Evolutionary conservation across 768 basidiomycete genomes (phyloP), one percentile per base, ranked within the genome.

Genomic region (Amanita pallidorosea): DNA sequence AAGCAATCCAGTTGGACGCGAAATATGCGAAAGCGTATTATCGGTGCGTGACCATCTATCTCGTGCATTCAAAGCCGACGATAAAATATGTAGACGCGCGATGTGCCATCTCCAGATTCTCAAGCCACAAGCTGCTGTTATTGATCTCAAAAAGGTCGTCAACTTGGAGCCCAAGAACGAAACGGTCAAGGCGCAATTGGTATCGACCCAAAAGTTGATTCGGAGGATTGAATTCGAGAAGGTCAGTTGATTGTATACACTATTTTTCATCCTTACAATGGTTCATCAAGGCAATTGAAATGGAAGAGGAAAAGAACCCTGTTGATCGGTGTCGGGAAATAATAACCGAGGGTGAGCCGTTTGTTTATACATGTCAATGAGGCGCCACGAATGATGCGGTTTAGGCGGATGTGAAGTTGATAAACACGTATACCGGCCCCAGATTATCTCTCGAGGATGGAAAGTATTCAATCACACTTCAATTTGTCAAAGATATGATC

Each of bases 201-300:
- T 81, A 15, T 79, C 88, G 33, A 96, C 96, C 2, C 87, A 91
- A 62, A 99, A 97, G 68, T 76, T 97, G 44, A 78, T 95, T 47
- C 76, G 90, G 35, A 82, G 82, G 61, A 86, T 90, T 55, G 90
- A 92, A 59, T 95, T 95, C 57, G 92, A 96, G 65, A 94, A 93
- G 76, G 89, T 83, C n/a, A 13, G 61, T 51, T 5, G 23, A 25
- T 33, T 17, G 25, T 7, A 13, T 15, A 13, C 17, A 22, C 13
- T 9, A 36, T 3, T 43, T 15, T 48, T 11, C 5, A 7, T 27
- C 45, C 37, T 37, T 9, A 36, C 52, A 27, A 54, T 17, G 25
- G 41, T 34, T 35, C 23, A 17, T 11, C 48, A 56, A 89, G 88
- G 93, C 93, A 15, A 99, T 99, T 54, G 88, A 92, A 60, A 71